These are phyloP conservation scores for Mycena indigotica DNA, from an alignment of 768 basidiomycete genomes.

Conservation along the genomic window DNA sequence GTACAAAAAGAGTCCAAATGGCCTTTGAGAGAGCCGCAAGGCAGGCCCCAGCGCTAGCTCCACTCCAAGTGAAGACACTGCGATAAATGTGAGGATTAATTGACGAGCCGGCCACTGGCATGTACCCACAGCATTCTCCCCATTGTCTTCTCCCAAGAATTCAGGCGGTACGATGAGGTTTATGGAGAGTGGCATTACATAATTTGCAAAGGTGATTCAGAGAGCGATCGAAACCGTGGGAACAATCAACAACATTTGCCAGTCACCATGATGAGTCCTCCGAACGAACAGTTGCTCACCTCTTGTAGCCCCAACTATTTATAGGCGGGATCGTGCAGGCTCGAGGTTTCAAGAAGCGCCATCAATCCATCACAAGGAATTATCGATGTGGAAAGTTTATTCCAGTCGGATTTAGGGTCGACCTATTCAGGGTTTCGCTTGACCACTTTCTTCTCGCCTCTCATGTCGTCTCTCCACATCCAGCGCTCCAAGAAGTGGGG, in stretches of 20 bases:
- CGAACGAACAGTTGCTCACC: too few species aligned
- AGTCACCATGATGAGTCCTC: too few species aligned
- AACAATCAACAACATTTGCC: too few species aligned
- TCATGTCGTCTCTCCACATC: background rate
- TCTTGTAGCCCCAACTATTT: too few species aligned
- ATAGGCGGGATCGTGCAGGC: too few species aligned
- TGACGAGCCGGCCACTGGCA: background rate
- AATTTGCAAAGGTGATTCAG: too few species aligned
- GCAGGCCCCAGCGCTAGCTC: background rate
- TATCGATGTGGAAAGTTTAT: background rate
- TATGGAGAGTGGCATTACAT: background rate
- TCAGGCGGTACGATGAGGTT: background rate
- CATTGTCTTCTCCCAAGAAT: background rate
- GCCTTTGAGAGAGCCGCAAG: background rate
- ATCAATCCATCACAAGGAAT: too few species aligned
- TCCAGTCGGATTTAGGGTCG: too few species aligned
- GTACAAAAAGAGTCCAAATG: background rate
- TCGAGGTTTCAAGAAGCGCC: too few species aligned
- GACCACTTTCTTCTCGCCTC: too few species aligned
- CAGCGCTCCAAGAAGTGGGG: slow-evolving; percentile 6
- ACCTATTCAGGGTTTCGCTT: too few species aligned
- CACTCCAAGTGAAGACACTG: background rate
- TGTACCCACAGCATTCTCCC: background rate
- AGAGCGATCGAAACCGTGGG: too few species aligned
- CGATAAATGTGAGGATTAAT: background rate